Evolutionary conservation across 2,329 filamentous ascomycete genomes (phyloP).

Genomic region (Pestalotiopsis fici): DNA sequence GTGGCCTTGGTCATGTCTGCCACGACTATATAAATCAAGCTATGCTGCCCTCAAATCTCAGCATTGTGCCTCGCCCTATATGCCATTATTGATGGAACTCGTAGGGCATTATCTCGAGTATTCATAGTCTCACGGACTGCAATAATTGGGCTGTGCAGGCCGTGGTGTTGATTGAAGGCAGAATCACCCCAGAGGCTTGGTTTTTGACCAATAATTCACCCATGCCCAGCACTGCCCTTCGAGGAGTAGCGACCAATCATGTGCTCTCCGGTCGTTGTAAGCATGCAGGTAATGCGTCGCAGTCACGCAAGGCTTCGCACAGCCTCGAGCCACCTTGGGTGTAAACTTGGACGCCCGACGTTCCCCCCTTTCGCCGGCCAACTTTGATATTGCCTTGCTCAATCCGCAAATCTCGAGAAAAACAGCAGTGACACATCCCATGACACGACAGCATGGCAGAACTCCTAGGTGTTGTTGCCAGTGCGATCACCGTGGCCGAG

Average conservation of each 20-base stretch:
- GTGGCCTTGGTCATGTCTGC: not conserved
- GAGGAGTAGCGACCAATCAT: not conserved
- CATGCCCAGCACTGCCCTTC: not conserved
- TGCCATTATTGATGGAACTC: not conserved
- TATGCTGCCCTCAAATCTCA: not conserved
- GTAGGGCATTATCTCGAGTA: not conserved
- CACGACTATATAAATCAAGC: not conserved
- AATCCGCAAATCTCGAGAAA: not conserved
- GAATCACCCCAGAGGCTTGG: not conserved
- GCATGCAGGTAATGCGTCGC: no score
- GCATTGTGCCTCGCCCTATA: not conserved
- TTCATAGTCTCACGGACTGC: not conserved
- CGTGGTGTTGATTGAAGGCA: not conserved
- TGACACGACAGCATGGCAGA: conserved; percentile 5
- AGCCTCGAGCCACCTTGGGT: not conserved
- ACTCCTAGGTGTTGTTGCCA: conserved; percentile 5
- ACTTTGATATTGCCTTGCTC: not conserved
- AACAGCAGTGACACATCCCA: not conserved
- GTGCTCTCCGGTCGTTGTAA: not conserved
- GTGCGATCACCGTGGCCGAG: conserved; percentile 2
- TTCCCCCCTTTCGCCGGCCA: not conserved
- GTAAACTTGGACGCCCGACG: not conserved
- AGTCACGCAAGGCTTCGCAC: not conserved
- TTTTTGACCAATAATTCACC: not conserved
- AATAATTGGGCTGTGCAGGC: not conserved